Conservation (phyloP, 2,329 filamentous ascomycete species). For the Phyllosticta citrichinensis region DNA sequence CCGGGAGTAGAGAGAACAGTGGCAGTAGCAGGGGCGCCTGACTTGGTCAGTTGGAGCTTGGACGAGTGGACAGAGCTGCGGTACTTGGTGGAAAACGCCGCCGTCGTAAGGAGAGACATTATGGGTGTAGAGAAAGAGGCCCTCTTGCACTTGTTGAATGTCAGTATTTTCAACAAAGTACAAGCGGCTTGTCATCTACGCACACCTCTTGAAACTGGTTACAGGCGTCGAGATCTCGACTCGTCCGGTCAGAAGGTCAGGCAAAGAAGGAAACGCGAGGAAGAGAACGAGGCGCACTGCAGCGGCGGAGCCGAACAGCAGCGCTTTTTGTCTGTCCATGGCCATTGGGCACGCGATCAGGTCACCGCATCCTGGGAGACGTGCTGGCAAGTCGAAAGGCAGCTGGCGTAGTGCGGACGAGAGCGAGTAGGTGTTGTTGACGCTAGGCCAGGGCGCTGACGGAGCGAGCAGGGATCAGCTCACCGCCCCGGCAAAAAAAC, state of each 20-base stretch:
- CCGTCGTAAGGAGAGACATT: slow-evolving; percentile 97
- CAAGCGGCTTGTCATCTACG: slow-evolving; percentile 23
- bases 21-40: slow-evolving; percentile 78
- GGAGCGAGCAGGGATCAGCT: neutral
- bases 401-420: neutral
- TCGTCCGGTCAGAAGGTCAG: slow-evolving; percentile 75
- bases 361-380: neutral
- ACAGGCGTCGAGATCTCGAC: slow-evolving; percentile 96
- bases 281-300: slow-evolving; percentile 72
- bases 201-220: slow-evolving; percentile 95
- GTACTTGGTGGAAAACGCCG: slow-evolving; percentile 63
- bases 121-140: slow-evolving; percentile 88
- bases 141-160: slow-evolving; percentile 67
- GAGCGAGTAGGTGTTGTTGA: slow-evolving; percentile 1
- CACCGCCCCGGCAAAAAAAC: slow-evolving; percentile 8
- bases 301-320: slow-evolving; percentile 66
- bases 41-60: slow-evolving; percentile 2
- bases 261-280: slow-evolving; percentile 69
- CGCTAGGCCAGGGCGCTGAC: neutral
- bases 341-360: slow-evolving; percentile 32
- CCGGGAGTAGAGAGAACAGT: slow-evolving; percentile 79
- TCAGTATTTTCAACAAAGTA: slow-evolving; percentile 4
- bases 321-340: slow-evolving; percentile 48
- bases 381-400: neutral
- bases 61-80: neutral